Evolutionary conservation across 495 filamentous ascomycete genomes (phyloP), one percentile per base, ranked within the genome.

Genomic region (Aspergillus bertholletiae): DNA sequence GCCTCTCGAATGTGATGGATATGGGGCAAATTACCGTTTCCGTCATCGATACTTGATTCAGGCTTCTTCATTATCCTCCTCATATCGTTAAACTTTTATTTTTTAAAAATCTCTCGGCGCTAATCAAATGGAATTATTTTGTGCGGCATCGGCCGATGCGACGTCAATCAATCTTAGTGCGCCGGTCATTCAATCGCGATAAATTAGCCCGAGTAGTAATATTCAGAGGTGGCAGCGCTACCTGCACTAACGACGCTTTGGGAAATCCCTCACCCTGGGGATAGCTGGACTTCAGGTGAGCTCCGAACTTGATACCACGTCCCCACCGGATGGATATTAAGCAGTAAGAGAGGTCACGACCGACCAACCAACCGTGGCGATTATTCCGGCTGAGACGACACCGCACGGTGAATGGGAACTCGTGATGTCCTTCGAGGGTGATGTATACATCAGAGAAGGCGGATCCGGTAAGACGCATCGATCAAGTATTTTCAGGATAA

Each of bases 1-100:
- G 47, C 32, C 17, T n/a, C 34, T 32, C 27, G 8, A 37, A 39
- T 51, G 23, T 51, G 49, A 51, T 51, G 49, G 35, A 51, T 51
- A 34, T 26, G 32, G 49, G 43, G 32, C 22, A 37, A 40, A 51
- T 40, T 51, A 40, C 49, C 49, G 0, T 12, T 27, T 49, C 15
- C 23, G 47, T 49, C 47, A 34, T 21, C n/a, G n/a, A n/a, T 37
- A 4, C 47, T 21, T 49, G 13, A 39, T 39, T 37, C 12, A 34
- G 30, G 34, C 11, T 15, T 3, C 34, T 3, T 37, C 17, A 37
- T n/a, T n/a, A n/a, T n/a, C n/a, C n/a, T n/a, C n/a, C n/a, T n/a
- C n/a, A n/a, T n/a, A n/a, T n/a, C n/a, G n/a, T n/a, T n/a, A n/a
- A n/a, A n/a, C n/a, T n/a, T n/a, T n/a, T n/a, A n/a, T n/a, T n/a